Evolutionary conservation across 768 basidiomycete genomes (phyloP).

Genomic region (Tulasnella sp.): DNA sequence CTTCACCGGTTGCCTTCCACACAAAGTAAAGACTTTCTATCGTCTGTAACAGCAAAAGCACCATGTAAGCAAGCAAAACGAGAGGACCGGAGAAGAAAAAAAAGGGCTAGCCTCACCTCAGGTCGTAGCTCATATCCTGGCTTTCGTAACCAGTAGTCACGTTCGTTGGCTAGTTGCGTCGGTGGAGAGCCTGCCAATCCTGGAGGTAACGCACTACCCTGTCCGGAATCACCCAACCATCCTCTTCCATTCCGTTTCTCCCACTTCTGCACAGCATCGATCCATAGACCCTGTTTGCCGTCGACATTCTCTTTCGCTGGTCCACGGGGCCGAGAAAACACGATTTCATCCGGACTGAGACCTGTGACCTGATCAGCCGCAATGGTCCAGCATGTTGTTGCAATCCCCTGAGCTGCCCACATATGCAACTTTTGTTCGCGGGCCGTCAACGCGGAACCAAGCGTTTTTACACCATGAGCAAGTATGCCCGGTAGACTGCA

Average conservation of each 20-base stretch:
- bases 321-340: constrained; percentile 25
- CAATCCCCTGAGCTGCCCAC: constrained; percentile 65
- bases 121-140: constrained; percentile 48
- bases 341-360: constrained; percentile 49
- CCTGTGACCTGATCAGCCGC: constrained; percentile 62
- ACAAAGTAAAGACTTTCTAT: constrained; percentile 60
- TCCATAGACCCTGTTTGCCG: constrained; percentile 27
- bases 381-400: constrained; percentile 56
- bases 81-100: not conserved
- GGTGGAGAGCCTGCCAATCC: constrained; percentile 1
- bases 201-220: constrained; percentile 3
- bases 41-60: constrained; percentile 34
- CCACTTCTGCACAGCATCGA: constrained; percentile 32
- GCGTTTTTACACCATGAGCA: constrained; percentile 52
- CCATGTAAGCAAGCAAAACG: not conserved
- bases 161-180: not conserved
- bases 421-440: constrained; percentile 44
- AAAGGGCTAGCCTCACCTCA: constrained; percentile 37
- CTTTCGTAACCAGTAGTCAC: constrained; percentile 44
- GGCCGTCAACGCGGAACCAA: not conserved
- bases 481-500: constrained; percentile 69
- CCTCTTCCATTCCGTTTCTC: constrained; percentile 23
- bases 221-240: constrained; percentile 9
- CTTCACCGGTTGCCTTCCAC: constrained; percentile 56
- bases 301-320: constrained; percentile 26